These are phyloP conservation scores for Lomentospora prolificans DNA, from an alignment of 2,329 filamentous ascomycete genomes.

Conservation along the genomic window DNA sequence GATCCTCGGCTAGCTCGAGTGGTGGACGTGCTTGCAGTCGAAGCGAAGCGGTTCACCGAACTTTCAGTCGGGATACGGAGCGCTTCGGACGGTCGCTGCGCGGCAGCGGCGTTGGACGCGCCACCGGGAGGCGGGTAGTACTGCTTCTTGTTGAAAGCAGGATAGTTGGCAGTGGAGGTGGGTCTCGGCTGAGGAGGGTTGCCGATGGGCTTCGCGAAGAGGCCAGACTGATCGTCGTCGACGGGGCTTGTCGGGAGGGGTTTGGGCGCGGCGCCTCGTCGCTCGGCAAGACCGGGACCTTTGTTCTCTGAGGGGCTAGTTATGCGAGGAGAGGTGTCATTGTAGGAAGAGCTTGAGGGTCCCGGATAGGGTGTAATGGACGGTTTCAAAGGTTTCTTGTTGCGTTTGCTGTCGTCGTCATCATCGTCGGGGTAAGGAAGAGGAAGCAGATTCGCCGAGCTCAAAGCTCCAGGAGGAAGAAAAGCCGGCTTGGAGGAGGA, in stretches of 20 bases:
- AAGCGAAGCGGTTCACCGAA: conserved; percentile 54
- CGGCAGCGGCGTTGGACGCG: conserved; percentile 16
- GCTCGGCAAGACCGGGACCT: conserved; percentile 62
- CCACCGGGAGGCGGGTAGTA: conserved; percentile 50
- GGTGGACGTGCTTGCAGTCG: conserved; percentile 86
- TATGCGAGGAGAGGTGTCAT: conserved; percentile 44
- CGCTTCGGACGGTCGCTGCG: conserved; percentile 19
- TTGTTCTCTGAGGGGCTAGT: conserved; percentile 45
- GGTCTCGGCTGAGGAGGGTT: conserved; percentile 18
- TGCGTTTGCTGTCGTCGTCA: conserved; percentile 22
- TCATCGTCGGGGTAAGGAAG: conserved; percentile 68
- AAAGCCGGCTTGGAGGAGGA: conserved; percentile 47
- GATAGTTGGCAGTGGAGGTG: conserved; percentile 25
- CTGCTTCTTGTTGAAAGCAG: conserved; percentile 44
- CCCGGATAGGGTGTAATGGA: conserved; percentile 28
- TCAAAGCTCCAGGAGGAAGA: conserved; percentile 58
- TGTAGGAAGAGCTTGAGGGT: conserved; percentile 34
- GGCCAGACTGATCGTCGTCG: conserved; percentile 57
- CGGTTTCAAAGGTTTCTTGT: conserved; percentile 31
- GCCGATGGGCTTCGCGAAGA: conserved; percentile 61
- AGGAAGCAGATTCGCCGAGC: conserved; percentile 47
- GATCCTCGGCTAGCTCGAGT: conserved; percentile 87
- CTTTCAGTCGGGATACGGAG: conserved; percentile 30
- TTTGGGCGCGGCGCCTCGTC: conserved; percentile 71
- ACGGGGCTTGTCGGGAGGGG: conserved; percentile 72